Conservation (phyloP, 2,329 filamentous ascomycete species). For the Tolypocladium tundrense region DNA sequence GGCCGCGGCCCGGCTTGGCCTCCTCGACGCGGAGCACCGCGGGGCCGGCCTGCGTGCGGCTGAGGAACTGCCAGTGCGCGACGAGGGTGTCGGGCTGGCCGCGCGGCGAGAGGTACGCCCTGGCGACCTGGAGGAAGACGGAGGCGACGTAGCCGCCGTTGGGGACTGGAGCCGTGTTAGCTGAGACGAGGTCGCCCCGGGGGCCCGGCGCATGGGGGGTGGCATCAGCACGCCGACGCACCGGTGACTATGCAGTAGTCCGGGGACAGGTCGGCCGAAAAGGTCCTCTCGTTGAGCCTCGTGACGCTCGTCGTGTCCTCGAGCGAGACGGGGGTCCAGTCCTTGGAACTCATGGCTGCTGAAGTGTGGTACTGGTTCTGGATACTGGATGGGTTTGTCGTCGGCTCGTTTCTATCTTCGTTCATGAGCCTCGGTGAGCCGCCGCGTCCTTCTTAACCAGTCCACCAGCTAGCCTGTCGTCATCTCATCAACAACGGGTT, state of each 20-base stretch:
- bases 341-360: background rate
- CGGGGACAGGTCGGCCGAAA: background rate
- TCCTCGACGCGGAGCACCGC: conserved; percentile 29
- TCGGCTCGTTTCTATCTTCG: no score
- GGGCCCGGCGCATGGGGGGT: no score
- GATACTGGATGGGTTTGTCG: no score
- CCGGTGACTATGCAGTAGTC: background rate
- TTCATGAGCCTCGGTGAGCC: no score
- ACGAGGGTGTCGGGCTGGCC: conserved; percentile 27
- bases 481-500: no score
- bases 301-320: background rate
- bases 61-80: conserved; percentile 30
- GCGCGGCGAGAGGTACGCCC: conserved; percentile 19
- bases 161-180: conserved; percentile 20
- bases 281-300: background rate
- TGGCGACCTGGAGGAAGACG: conserved; percentile 25
- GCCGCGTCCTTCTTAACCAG: no score
- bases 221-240: background rate
- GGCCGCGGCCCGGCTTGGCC: conserved; percentile 28
- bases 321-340: background rate
- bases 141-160: conserved; percentile 36
- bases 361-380: no score
- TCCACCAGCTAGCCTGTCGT: no score
- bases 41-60: conserved; percentile 24
- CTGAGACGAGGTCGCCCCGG: background rate